Conservation (phyloP, 2,329 filamentous ascomycete genomes). For the Cladosporium sp. region DNA sequence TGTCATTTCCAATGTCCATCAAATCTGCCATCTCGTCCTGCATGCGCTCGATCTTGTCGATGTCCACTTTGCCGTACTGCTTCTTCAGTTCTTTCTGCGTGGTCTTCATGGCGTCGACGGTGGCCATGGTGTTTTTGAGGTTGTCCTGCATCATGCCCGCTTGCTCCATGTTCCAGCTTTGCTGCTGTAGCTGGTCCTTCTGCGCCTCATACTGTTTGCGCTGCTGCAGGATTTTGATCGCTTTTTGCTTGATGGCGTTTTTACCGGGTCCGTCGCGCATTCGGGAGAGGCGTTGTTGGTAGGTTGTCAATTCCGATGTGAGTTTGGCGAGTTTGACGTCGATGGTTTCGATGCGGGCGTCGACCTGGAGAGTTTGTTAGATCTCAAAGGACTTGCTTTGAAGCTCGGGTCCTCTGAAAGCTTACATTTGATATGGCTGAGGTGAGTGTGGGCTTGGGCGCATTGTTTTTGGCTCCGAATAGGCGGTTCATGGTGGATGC, state of each 20-base stretch:
- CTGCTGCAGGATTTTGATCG: slow-evolving; percentile 87
- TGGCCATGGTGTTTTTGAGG: slow-evolving; percentile 96
- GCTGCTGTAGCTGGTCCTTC: slow-evolving; percentile 86
- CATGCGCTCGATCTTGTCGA: slow-evolving; percentile 94
- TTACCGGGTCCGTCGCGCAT: slow-evolving; percentile 97
- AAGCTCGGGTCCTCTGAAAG: neutral
- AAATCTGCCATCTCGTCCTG: slow-evolving; percentile 99
- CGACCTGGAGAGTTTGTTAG: slow-evolving; percentile 51
- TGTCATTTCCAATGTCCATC: slow-evolving; percentile 96
- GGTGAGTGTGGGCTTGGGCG: slow-evolving; percentile 84
- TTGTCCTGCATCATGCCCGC: slow-evolving; percentile 98
- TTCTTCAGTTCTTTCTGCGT: slow-evolving; percentile 88
- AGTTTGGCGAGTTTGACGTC: slow-evolving; percentile 92
- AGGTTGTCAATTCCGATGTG: slow-evolving; percentile 82
- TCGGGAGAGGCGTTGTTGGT: slow-evolving; percentile 80
- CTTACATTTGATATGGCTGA: slow-evolving; percentile 75
- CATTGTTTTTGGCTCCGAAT: slow-evolving; percentile 82
- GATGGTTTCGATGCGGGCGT: slow-evolving; percentile 76
- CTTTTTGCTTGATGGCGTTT: slow-evolving; percentile 86
- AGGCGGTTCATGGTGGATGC: slow-evolving; percentile 77
- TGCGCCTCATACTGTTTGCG: slow-evolving; percentile 92
- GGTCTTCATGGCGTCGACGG: slow-evolving; percentile 94
- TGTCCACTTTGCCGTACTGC: slow-evolving; percentile 95
- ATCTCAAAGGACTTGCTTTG: neutral
- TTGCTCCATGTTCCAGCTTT: slow-evolving; percentile 99